Base-by-base conservation (phyloP, 2,329 filamentous ascomycete species). In the Apiospora koreana region DNA sequence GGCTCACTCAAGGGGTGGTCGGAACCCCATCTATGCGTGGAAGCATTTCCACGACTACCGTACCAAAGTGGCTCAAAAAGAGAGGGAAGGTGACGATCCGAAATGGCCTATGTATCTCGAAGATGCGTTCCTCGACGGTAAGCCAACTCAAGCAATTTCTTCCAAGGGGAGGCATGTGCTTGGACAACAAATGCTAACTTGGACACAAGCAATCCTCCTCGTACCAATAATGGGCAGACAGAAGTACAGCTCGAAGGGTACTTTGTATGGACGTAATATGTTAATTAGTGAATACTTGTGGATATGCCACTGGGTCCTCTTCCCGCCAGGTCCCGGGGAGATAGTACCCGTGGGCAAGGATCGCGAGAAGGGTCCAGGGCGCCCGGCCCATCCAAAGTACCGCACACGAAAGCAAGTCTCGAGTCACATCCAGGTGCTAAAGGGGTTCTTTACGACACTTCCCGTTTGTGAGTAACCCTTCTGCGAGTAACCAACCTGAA, bases 381-480 rank as follows among this genome's bases (percentile, higher is more conserved):
- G 73, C 38, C 73, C 73, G 62, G 75, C 75, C 7, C 77, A 78
- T 68, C 74, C 74, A 21, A 77, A 77, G 75, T 80, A 78, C 21
- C 82, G 84, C 75, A 78, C 77, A 72, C 77, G 84, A 73, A 92
- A 92, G 78, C 89, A 91, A 75, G 89, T 92, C 6, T 92, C 90
- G 2, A 92, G 89, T 76, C 90, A 92, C 76, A 92, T 92, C 76
- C 90, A 93, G 77, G 90, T 93, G 18, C 81, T 92, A 69, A 92
- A 92, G 81, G 88, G 88, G 68, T 91, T 92, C 77, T 88, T 92
- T 73, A 84, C 86, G 69, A 86, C 87, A 69, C 83, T 92, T 72
- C 86, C 88, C 58, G 89, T 87, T 78, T 91, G 89, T 91, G 82
- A 86, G 89, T 70, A 10, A 28, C 14, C 45, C 66, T 43, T 43